Conservation (phyloP, 257 asterid genomes). For the Penstemon newberryi region DNA sequence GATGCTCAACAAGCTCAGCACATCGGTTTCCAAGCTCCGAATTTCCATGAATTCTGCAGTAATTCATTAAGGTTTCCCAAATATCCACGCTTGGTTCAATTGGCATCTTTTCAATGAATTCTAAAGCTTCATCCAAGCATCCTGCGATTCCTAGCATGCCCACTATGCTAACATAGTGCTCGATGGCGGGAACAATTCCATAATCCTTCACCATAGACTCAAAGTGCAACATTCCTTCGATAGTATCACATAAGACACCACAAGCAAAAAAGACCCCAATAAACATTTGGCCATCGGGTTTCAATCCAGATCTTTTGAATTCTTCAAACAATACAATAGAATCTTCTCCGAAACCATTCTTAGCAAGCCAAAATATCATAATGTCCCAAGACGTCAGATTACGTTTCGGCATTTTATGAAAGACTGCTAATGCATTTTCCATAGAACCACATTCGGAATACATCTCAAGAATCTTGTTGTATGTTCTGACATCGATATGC, state of each 20-base stretch:
- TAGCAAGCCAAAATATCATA: slow-evolving; percentile 72
- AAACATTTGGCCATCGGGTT: slow-evolving; percentile 74
- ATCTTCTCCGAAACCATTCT: slow-evolving; percentile 65
- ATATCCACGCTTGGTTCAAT: slow-evolving; percentile 52
- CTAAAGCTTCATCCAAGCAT: slow-evolving; percentile 73
- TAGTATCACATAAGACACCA: slow-evolving; percentile 51
- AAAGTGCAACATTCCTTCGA: slow-evolving; percentile 75
- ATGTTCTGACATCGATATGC: slow-evolving; percentile 48
- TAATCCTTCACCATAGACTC: slow-evolving; percentile 71
- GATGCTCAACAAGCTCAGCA: slow-evolving; percentile 55
- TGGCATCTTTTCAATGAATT: slow-evolving; percentile 71
- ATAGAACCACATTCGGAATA: slow-evolving; percentile 65
- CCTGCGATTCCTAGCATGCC: slow-evolving; percentile 78
- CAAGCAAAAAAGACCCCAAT: slow-evolving; percentile 65
- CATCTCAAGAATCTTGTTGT: slow-evolving; percentile 73
- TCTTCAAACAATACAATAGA: slow-evolving; percentile 64
- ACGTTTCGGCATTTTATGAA: slow-evolving; percentile 55
- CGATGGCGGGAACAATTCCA: slow-evolving; percentile 61
- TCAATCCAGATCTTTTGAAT: slow-evolving; percentile 61
- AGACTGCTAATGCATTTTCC: slow-evolving; percentile 61
- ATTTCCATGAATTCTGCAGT: slow-evolving; percentile 73
- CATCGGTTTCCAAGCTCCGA: slow-evolving; percentile 74
- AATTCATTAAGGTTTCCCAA: slow-evolving; percentile 71
- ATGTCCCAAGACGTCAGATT: slow-evolving; percentile 84
- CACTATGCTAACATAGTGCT: slow-evolving; percentile 66